Percentiles rank a stretch among this genome's conserved stretches.
Evolutionary conservation across 371 early-diverging fungal species (phyloP).

Genomic region (Dichotomocladium elegans): DNA sequence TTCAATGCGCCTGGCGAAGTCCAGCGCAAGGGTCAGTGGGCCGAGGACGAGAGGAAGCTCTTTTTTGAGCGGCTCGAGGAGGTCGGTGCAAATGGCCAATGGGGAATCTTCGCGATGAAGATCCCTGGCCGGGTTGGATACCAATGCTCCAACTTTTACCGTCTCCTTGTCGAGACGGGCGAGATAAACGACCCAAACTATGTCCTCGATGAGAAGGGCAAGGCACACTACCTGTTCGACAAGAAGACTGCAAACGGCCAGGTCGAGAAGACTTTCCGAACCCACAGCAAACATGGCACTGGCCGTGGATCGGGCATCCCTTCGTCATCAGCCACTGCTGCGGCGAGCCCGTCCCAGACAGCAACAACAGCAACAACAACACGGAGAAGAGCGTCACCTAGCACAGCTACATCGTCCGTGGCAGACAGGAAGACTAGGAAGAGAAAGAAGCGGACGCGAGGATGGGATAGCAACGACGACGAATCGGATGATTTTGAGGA

Average conservation of each 20-base stretch:
- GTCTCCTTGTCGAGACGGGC: constrained; percentile 79
- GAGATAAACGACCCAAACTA: constrained; percentile 90
- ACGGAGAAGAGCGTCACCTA: constrained; percentile 7
- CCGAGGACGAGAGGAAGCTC: constrained; percentile 73
- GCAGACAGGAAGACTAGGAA: constrained; percentile 16
- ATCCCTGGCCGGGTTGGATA: constrained; percentile 95
- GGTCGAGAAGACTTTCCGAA: constrained; percentile 75
- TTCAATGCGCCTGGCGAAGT: constrained; percentile 95
- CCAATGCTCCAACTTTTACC: constrained; percentile 94
- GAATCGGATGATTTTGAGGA: constrained; percentile 52
- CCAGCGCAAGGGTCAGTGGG: constrained; percentile 89
- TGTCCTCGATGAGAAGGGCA: constrained; percentile 82
- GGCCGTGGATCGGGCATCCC: constrained; percentile 11
- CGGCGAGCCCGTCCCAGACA: not conserved
- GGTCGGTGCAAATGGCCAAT: constrained; percentile 90
- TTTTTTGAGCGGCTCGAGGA: constrained; percentile 80
- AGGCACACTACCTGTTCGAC: constrained; percentile 84
- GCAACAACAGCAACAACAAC: not conserved
- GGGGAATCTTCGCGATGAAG: constrained; percentile 94
- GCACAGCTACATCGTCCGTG: not conserved
- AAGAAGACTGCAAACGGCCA: constrained; percentile 78
- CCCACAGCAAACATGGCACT: constrained; percentile 58
- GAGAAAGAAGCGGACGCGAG: constrained; percentile 21
- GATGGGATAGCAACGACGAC: constrained; percentile 35
- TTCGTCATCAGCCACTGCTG: constrained; percentile 7